Evolutionary conservation across 331 rosid genomes (phyloP).

Genomic region (Spiraea crenata): DNA sequence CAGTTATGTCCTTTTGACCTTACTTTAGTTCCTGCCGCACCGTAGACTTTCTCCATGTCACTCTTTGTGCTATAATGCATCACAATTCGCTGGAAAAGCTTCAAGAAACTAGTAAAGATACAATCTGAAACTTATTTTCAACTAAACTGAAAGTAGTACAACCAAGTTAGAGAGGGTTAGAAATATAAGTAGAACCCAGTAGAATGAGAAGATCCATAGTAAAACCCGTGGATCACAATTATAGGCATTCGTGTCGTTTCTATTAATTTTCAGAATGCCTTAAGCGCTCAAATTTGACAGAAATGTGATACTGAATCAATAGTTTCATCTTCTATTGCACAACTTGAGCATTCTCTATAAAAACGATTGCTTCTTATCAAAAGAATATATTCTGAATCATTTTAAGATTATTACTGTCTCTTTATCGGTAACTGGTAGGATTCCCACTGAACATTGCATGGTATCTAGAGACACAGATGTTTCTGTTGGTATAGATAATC

Average conservation of each 20-base stretch:
- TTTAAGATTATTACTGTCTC: neutral
- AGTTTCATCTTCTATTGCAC: neutral
- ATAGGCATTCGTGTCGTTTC: neutral
- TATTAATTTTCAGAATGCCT: neutral
- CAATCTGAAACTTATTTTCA: too few relatives aligned
- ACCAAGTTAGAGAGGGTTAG: neutral
- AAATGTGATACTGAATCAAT: neutral
- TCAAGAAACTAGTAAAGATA: neutral
- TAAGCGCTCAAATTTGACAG: too few relatives aligned
- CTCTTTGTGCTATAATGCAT: neutral
- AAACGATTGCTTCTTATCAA: too few relatives aligned
- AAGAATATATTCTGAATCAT: too few relatives aligned
- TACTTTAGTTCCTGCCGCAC: neutral
- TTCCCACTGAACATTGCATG: neutral
- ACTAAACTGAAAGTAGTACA: neutral
- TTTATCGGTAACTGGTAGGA: neutral
- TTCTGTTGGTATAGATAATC: neutral
- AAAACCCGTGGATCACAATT: neutral
- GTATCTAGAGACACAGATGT: neutral
- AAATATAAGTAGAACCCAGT: neutral
- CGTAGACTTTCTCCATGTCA: neutral
- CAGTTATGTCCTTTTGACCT: neutral
- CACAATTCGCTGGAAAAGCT: neutral
- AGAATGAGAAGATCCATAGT: neutral
- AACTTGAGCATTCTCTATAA: too few relatives aligned